phyloP scores from a whole-genome alignment of 768 basidiomycete species.

The Termitomyces sp. region DNA sequence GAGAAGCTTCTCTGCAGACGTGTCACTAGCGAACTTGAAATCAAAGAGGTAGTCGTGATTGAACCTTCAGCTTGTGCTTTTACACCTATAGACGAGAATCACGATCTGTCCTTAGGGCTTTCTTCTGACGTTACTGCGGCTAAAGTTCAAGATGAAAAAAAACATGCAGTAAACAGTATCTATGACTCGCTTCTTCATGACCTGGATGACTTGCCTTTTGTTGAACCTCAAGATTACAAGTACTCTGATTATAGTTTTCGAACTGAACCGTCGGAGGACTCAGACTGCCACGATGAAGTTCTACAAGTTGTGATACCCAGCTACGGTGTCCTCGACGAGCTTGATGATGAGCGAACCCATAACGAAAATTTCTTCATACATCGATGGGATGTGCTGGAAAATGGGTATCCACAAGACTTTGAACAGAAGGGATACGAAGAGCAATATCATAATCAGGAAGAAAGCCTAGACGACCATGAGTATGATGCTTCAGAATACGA shows the following conservation, averaged over 20 bases:
- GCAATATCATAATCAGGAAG: not conserved
- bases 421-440: not conserved
- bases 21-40: not conserved
- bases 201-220: conserved; percentile 5
- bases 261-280: not conserved
- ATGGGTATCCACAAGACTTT: not conserved
- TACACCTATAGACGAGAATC: not conserved
- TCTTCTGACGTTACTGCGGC: not conserved
- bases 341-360: not conserved
- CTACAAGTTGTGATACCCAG: not conserved
- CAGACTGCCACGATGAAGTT: not conserved
- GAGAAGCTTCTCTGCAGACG: not conserved
- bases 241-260: conserved; percentile 5
- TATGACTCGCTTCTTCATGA: not conserved
- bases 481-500: not conserved
- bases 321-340: not conserved
- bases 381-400: conserved; percentile 4
- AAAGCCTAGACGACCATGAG: not conserved
- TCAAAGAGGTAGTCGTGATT: not conserved
- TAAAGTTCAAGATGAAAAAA: not conserved
- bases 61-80: not conserved
- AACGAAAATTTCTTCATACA: not conserved
- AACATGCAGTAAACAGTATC: not conserved
- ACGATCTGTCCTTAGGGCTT: not conserved
- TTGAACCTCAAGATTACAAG: conserved; percentile 8